Evolutionary conservation across 306 rosid genomes (phyloP).

Genomic region (Quercus ilex): DNA sequence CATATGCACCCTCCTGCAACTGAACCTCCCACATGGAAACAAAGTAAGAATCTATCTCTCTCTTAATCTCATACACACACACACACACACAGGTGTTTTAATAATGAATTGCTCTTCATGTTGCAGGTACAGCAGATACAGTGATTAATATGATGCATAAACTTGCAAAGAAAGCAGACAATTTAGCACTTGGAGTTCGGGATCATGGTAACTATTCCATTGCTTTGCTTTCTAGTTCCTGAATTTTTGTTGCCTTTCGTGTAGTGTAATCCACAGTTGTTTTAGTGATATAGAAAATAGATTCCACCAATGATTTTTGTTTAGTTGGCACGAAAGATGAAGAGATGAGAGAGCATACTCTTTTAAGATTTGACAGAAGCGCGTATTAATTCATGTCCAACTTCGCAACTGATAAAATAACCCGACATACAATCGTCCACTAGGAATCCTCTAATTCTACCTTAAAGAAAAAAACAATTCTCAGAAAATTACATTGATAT

Average conservation of each 20-base stretch:
- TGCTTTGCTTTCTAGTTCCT: not conserved
- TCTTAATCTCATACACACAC: not conserved
- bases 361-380: not conserved
- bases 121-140: slow-evolving; percentile 33
- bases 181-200: slow-evolving; percentile 38
- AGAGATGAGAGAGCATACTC: not conserved
- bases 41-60: slow-evolving; percentile 27
- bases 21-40: slow-evolving; percentile 20
- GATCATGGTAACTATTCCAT: slow-evolving; percentile 38
- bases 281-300: not conserved
- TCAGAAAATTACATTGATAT: too few species aligned
- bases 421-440: too few species aligned
- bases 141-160: slow-evolving; percentile 30
- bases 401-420: too few species aligned
- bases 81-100: not conserved
- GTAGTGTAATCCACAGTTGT: not conserved
- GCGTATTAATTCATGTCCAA: too few species aligned
- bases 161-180: slow-evolving; percentile 23
- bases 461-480: too few species aligned
- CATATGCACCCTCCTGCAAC: slow-evolving; percentile 20
- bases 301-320: not conserved
- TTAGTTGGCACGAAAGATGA: not conserved
- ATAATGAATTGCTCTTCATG: not conserved
- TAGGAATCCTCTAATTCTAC: too few species aligned
- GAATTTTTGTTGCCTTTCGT: not conserved